Evolutionary conservation across 83 land plant genomes (phyloP), one percentile per base, ranked within the genome.

Genomic region (Thuja plicata): DNA sequence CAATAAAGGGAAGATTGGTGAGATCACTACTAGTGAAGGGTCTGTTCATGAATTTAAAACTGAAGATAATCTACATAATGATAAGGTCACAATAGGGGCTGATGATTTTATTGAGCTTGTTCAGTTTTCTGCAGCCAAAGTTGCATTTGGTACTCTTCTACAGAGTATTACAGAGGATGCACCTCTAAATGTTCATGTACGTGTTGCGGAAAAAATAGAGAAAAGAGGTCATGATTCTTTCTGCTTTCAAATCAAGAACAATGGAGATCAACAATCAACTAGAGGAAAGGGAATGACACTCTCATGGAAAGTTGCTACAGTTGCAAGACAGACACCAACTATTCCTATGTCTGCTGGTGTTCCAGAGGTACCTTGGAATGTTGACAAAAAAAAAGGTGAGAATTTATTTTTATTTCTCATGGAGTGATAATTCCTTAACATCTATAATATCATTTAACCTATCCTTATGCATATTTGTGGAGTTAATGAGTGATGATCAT

Each of bases 111-210:
- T 57, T 2, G 57, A 86, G 71, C 87, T 55, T 34, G 35, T 86
- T 86, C 38, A 86, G 60, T 32, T 86, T 57, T 73, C 87, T 60
- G 87, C 87, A n/a, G 87, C 87, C 9, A 86, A 86, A 86, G 71
- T 86, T 86, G 87, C 87, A 12, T 46, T 86, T 86, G 87, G 87
- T 57, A 86, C 43, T 86, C 71, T 86, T 54, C 35, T 86, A 86
- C 87, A 86, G 43, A 54, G 73, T 54, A 86, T 86, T 35, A 73
- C 87, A 57, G 87, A 86, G 60, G 87, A 86, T 86, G 87, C 87
- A 55, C 87, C 87, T 86, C 87, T 45, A 4, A 57, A 52, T 38
- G 7, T 55, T 86, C 87, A 73, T 60, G 71, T 86, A 57, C 87
- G 87, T 38, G 71, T 86, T 24, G 73, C n/a, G 17, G 87, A 73